Evolutionary conservation across 805 yeast species (phyloP).

Genomic region (Candida ficus): DNA sequence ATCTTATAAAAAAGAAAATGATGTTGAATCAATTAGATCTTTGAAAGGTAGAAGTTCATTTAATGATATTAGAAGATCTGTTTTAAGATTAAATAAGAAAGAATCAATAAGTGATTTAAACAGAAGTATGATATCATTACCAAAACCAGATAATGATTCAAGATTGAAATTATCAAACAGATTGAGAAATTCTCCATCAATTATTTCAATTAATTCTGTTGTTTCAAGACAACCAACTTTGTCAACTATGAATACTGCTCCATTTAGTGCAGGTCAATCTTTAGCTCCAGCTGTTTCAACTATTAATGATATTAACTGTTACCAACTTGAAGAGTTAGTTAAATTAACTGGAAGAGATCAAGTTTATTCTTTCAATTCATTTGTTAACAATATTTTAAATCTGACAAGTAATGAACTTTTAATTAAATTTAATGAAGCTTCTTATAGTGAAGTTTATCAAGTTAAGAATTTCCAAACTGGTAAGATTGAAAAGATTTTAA

Average conservation of each 20-base stretch:
- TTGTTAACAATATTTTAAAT: slow-evolving; percentile 24
- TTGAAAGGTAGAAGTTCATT: slow-evolving; percentile 22
- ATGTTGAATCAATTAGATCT: slow-evolving; percentile 22
- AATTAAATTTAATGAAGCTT: slow-evolving; percentile 41
- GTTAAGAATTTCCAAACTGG: slow-evolving; percentile 23
- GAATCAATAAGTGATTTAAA: slow-evolving; percentile 22
- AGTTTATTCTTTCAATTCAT: slow-evolving; percentile 28
- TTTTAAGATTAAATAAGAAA: slow-evolving; percentile 20
- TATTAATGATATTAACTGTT: slow-evolving; percentile 28
- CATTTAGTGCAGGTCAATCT: background rate
- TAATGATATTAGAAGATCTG: slow-evolving; percentile 27
- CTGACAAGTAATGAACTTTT: slow-evolving; percentile 27
- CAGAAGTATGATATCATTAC: slow-evolving; percentile 46
- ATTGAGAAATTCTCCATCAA: slow-evolving; percentile 44
- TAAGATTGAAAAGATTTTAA: slow-evolving; percentile 34
- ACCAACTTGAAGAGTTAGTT: slow-evolving; percentile 30
- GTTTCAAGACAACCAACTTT: slow-evolving; percentile 17
- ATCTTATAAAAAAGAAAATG: slow-evolving; percentile 13
- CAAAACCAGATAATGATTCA: slow-evolving; percentile 48
- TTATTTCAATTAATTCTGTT: slow-evolving; percentile 35
- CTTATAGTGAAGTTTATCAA: slow-evolving; percentile 40
- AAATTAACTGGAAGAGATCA: slow-evolving; percentile 30
- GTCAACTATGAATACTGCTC: slow-evolving; percentile 7
- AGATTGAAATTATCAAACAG: slow-evolving; percentile 50
- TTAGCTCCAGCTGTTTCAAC: background rate